These are phyloP conservation scores for Ceratocystis smalleyi DNA, from an alignment of 2,329 filamentous ascomycete species.

Conservation along the genomic window DNA sequence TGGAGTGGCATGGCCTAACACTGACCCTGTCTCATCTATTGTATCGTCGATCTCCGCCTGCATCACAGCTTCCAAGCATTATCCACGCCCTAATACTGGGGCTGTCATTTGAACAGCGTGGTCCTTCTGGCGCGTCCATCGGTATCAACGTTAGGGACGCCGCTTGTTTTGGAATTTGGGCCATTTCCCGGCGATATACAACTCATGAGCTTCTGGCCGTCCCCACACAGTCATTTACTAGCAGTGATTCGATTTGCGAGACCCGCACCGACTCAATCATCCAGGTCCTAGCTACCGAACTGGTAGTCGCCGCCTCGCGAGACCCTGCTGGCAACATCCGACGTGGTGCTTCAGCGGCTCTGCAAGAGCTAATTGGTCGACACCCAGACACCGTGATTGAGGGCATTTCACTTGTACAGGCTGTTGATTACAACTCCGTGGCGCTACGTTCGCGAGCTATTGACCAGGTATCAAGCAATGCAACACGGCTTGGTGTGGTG, in stretches of 20 bases:
- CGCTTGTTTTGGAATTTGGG: conserved; percentile 93
- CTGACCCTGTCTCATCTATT: conserved; percentile 75
- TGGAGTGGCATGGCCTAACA: conserved; percentile 85
- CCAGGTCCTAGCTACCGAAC: conserved; percentile 64
- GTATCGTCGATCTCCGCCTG: conserved; percentile 67
- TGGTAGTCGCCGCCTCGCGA: conserved; percentile 67
- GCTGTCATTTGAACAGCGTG: conserved; percentile 76
- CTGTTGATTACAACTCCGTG: conserved; percentile 84
- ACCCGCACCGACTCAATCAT: conserved; percentile 37
- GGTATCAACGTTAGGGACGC: conserved; percentile 89
- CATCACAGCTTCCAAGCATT: conserved; percentile 53
- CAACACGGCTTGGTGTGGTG: conserved; percentile 51
- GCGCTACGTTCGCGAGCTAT: conserved; percentile 75
- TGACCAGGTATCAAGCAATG: conserved; percentile 55
- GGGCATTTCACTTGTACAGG: conserved; percentile 75
- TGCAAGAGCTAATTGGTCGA: conserved; percentile 85
- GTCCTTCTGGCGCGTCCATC: conserved; percentile 66
- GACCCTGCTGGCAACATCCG: conserved; percentile 90
- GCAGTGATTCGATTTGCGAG: conserved; percentile 24
- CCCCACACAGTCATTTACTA: conserved; percentile 31
- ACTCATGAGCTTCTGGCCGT: conserved; percentile 60
- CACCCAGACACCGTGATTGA: conserved; percentile 72
- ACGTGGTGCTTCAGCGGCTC: conserved; percentile 75
- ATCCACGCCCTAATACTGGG: conserved; percentile 64
- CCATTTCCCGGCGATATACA: conserved; percentile 70